Base-by-base conservation (phyloP, 371 early-diverging fungal genomes). In the Mucor plumbeus region DNA sequence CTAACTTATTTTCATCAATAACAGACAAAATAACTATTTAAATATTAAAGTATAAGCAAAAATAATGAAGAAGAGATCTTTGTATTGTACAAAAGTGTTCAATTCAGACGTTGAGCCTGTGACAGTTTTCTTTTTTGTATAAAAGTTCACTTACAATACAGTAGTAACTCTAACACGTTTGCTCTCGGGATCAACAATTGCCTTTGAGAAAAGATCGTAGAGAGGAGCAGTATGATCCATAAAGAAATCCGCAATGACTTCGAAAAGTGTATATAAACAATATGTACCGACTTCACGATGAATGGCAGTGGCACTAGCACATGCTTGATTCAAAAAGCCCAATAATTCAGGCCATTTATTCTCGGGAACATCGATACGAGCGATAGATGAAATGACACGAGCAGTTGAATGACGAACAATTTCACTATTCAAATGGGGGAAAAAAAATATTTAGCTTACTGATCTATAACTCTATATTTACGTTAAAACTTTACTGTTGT, bases 271-370 rank as follows among this genome's bases (percentile, higher is more conserved):
- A 68, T 88, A 92, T 38, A 96, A 76, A 35, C 95, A 88, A 61
- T 90, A 94, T 10, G 93, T 84, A 14, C 95, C 97, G 17, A 94
- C 88, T 73, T 96, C 96, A 48, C 97, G 94, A 62, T 95, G 94
- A 34, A 82, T 82, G 7, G 88, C 85, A 8, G 76, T 84, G 39
- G 85, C 36, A 69, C 92, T 93, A 53, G 80, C 78, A 72, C 91
- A 92, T 59, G 93, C 91, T 71, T 90, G 82, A 72, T 90, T 88
- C 53, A 96, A 76, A 71, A 94, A 92, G 41, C 85, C 83, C 21
- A 94, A 72, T 60, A 97, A 80, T 21, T 92, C 88, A 21, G 87
- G 82, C 97, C 97, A 97, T 48, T 82, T 82, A 60, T 88, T 84
- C 56, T 87, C 78, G 5, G 91, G 90, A 15, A 95, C 75, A 72